Base-by-base conservation (phyloP, 257 asterid genomes). In the Ballota nigra region DNA sequence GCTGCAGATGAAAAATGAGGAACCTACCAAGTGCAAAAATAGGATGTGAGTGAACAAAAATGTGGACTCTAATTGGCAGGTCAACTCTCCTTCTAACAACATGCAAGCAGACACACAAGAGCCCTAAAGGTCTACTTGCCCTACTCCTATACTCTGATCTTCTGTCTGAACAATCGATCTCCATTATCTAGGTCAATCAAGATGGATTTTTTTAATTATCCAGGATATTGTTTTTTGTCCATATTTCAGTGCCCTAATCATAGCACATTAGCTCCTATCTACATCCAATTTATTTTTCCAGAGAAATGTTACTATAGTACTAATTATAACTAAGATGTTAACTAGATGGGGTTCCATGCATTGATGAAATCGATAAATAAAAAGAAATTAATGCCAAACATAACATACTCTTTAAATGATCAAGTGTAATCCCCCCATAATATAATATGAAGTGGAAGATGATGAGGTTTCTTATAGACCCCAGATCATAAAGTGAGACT, bases 51-150 rank as follows among this genome's bases (percentile, higher is more conserved):
- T 60, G 71, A 75, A 66, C 76, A 68, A 73, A 78, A 77, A 77
- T 69, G 66, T 63, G 79, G 22, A 68, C 79, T 78, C 83, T 81
- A 76, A 89, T 85, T 89, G 91, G 89, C 85, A 80, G 86, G 92
- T 88, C 96, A 85, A 88, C 86, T 68, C 80, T 12, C 16, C 56
- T 60, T 77, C 57, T 68, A 49, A 61, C 62, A 19, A 29, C 31
- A 53, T 8, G 5, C 62, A 66, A 29, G 33, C 72, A 61, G 20
- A 66, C 41, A 29, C 26, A 20, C 8, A 6, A 20, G 8, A 52
- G 26, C 20, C 22, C 61, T 45, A 20, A 28, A 55, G 31, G 75
- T 69, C 80, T 63, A 74, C 29, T 18, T 63, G 22, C 18, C 66
- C 33, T 13, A 16, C 5, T 51, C 66, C 66, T 60, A 60, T 23